phyloP scores from a whole-genome alignment of 805 yeast species.

The Suhomyces sp. region DNA sequence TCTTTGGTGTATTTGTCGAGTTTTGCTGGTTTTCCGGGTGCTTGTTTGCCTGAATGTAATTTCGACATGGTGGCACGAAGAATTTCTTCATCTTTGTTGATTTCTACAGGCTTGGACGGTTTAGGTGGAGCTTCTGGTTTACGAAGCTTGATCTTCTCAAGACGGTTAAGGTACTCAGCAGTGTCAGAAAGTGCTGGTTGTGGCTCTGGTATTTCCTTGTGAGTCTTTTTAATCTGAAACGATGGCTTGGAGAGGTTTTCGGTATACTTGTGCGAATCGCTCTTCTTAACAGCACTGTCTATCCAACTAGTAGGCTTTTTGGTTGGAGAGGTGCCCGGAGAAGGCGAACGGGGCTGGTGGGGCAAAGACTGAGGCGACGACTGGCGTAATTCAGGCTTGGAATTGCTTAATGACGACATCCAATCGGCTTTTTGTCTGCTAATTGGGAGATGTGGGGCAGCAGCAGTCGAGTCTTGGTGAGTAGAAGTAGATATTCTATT shows the following conservation, averaged over 20 bases:
- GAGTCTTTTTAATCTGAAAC: conserved; percentile 10
- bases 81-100: conserved; percentile 5
- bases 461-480: conserved; percentile 3
- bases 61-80: conserved; percentile 1
- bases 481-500: conserved; percentile 9
- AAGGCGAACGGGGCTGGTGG: neutral
- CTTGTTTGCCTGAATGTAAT: conserved; percentile 3
- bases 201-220: conserved; percentile 4
- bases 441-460: neutral
- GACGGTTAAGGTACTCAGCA: conserved; percentile 6
- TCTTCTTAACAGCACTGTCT: conserved; percentile 14
- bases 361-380: neutral
- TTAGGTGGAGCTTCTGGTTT: neutral
- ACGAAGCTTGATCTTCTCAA: conserved; percentile 2
- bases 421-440: conserved; percentile 7
- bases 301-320: conserved; percentile 13
- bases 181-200: conserved; percentile 11
- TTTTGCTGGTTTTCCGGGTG: conserved; percentile 16
- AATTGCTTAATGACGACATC: conserved; percentile 13
- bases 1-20: conserved; percentile 12
- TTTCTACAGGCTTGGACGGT: neutral
- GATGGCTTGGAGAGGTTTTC: conserved; percentile 13
- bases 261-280: conserved; percentile 11
- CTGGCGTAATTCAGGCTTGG: conserved; percentile 6
- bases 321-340: neutral